phyloP scores from a whole-genome alignment of 2,329 filamentous ascomycete species.

The Mollisiaceae sp. region DNA sequence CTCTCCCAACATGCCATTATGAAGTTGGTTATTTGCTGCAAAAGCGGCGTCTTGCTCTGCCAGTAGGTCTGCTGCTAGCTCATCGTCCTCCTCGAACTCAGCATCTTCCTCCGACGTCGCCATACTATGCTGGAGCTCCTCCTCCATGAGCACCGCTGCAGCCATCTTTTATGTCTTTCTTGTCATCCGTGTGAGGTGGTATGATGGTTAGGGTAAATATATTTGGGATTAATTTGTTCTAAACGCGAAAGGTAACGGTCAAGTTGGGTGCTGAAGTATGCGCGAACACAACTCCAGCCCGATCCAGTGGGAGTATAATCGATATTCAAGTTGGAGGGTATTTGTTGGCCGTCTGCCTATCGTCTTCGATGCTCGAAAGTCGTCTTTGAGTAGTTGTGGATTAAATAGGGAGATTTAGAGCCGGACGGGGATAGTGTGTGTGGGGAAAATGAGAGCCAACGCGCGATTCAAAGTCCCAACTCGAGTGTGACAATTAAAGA shows the following conservation, averaged over 20 bases:
- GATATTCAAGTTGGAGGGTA: neutral
- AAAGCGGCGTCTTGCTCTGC: constrained; percentile 39
- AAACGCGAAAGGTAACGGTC: constrained; percentile 5
- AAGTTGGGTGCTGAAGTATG: neutral
- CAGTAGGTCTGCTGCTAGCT: constrained; percentile 35
- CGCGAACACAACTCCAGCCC: constrained; percentile 6
- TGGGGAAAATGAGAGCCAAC: constrained; percentile 29
- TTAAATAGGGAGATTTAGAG: constrained; percentile 19
- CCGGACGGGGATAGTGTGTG: constrained; percentile 19
- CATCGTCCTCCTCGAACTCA: constrained; percentile 44
- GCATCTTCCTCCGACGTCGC: constrained; percentile 44
- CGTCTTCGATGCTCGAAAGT: neutral
- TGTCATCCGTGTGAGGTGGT: constrained; percentile 31
- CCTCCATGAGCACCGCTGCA: constrained; percentile 40
- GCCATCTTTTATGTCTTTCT: constrained; percentile 35
- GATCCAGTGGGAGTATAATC: neutral
- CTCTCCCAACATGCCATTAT: constrained; percentile 41
- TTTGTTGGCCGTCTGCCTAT: neutral
- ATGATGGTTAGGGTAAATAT: neutral
- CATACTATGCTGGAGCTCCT: constrained; percentile 42
- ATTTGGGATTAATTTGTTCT: neutral
- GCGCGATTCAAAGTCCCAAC: constrained; percentile 36
- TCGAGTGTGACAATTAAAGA: constrained; percentile 28
- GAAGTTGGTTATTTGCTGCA: constrained; percentile 43
- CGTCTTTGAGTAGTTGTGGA: neutral